Evolutionary conservation across 768 basidiomycete species (phyloP).

Genomic region (Lanmaoa pseudosensibilis): DNA sequence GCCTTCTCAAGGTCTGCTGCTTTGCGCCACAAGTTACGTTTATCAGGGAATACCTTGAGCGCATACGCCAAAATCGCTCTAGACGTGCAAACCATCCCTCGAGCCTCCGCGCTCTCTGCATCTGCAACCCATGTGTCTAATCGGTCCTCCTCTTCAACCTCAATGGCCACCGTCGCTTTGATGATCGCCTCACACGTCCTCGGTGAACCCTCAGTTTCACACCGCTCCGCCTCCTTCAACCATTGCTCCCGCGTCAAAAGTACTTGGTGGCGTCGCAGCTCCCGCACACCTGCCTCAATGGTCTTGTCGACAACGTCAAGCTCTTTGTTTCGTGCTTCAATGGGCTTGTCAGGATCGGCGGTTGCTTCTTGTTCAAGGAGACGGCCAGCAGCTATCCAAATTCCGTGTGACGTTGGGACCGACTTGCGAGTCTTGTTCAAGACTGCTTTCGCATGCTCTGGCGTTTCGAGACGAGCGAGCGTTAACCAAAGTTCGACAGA

Average conservation of each 20-base stretch:
- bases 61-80: conserved; percentile 90
- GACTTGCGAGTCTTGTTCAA: conserved; percentile 94
- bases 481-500: conserved; percentile 98
- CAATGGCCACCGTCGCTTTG: conserved; percentile 91
- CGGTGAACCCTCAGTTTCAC: conserved; percentile 81
- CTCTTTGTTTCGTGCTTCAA: conserved; percentile 58
- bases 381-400: conserved; percentile 97
- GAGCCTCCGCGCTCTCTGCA: conserved; percentile 76
- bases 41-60: conserved; percentile 86
- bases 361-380: conserved; percentile 83
- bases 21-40: conserved; percentile 80
- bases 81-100: conserved; percentile 77
- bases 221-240: conserved; percentile 92
- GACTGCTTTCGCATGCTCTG: conserved; percentile 86
- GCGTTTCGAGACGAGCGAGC: conserved; percentile 91
- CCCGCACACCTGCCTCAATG: conserved; percentile 80
- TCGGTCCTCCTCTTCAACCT: conserved; percentile 92
- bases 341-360: conserved; percentile 44
- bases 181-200: conserved; percentile 93
- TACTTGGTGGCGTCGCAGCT: conserved; percentile 80
- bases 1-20: conserved; percentile 93
- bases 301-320: conserved; percentile 81
- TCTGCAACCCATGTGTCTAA: conserved; percentile 90
- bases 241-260: conserved; percentile 89
- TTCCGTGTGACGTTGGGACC: conserved; percentile 95